phyloP scores from a whole-genome alignment of 192 early-diverging fungal genomes.

The Pilobolus umbonatus region DNA sequence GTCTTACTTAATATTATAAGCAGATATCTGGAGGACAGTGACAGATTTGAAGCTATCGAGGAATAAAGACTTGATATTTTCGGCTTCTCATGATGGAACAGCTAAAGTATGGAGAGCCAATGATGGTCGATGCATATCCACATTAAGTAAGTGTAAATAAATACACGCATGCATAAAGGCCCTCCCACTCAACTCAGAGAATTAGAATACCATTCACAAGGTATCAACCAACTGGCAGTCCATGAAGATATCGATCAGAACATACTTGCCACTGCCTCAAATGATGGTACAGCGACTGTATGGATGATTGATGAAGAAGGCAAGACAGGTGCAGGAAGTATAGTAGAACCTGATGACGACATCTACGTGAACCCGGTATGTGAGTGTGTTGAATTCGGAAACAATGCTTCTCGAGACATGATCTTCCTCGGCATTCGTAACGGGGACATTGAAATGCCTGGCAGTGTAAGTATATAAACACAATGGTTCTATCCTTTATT shows the following conservation, averaged over 20 bases:
- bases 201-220: constrained; percentile 8
- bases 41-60: constrained; percentile 17
- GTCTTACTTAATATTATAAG: not conserved
- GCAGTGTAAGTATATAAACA: constrained; percentile 10
- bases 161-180: no score
- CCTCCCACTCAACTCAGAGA: no score
- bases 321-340: constrained; percentile 1
- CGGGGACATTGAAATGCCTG: not conserved
- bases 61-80: not conserved
- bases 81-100: constrained; percentile 10
- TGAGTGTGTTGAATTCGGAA: constrained; percentile 25
- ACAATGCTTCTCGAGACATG: not conserved
- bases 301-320: constrained; percentile 16
- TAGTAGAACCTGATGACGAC: not conserved
- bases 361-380: not conserved
- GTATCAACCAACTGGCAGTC: constrained; percentile 13
- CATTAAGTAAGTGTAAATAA: constrained; percentile 3
- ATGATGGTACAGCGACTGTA: constrained; percentile 12
- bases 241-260: not conserved
- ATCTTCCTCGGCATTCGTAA: constrained; percentile 13
- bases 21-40: constrained; percentile 19
- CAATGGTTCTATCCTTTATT: not conserved
- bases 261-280: constrained; percentile 7
- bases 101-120: constrained; percentile 11
- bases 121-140: constrained; percentile 2